These are phyloP conservation scores for Neocallimastix lanati DNA, from an alignment of 192 early-diverging fungal genomes.

Conservation along the genomic window DNA sequence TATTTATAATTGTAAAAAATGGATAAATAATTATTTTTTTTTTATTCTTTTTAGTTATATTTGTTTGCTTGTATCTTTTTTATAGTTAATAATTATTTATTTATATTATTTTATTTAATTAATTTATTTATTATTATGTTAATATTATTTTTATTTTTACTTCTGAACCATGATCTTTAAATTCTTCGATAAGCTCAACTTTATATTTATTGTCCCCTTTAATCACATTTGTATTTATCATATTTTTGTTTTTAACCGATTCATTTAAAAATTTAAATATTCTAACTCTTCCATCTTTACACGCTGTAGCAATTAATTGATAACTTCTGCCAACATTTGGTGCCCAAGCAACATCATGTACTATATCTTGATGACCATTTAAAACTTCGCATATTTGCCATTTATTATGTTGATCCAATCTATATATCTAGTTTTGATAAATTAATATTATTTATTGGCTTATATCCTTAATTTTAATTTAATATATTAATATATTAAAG, in stretches of 20 bases:
- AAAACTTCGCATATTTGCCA: conserved; percentile 44
- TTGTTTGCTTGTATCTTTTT: too few species aligned
- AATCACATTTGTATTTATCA: background rate
- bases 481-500: too few species aligned
- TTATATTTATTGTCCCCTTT: background rate
- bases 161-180: background rate
- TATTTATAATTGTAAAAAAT: background rate
- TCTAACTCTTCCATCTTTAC: conserved; percentile 52
- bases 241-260: background rate
- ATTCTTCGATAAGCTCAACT: background rate
- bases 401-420: conserved; percentile 15
- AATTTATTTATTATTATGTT: too few species aligned
- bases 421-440: background rate
- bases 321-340: conserved; percentile 36
- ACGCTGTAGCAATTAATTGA: conserved; percentile 68
- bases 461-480: too few species aligned
- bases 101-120: too few species aligned
- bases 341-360: conserved; percentile 47
- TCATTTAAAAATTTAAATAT: conserved; percentile 51
- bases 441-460: too few species aligned
- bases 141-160: background rate
- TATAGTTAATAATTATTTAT: too few species aligned
- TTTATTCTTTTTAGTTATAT: too few species aligned
- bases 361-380: conserved; percentile 34
- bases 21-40: too few species aligned